Base-by-base conservation (phyloP, 1,284 basidiomycete species). In the Sanghuangporus weigelae region DNA sequence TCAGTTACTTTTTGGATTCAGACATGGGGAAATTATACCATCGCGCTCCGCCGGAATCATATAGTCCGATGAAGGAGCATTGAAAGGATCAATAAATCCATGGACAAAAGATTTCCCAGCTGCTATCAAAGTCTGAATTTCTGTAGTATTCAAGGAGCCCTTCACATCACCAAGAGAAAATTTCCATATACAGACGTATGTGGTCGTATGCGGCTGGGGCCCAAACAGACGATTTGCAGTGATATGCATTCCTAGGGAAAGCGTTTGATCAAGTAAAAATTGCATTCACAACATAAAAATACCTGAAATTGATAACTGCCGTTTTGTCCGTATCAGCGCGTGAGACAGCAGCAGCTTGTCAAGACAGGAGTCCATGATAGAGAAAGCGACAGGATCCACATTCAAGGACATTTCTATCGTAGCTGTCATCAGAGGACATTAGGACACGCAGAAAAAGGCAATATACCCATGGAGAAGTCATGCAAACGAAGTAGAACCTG, bases 171-270 rank as follows among this genome's bases (percentile, higher is more conserved):
- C 90, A 26, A 93, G 51, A 21, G 77, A 76, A 51, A 95, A 82
- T 69, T 95, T 92, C 95, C 95, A 97, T 5, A 96, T 83, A 71
- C 94, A 96, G 7, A 95, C 78, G 71, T 97, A 97, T 0, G 93
- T 89, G 0, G 89, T 77, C 0, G 89, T 91, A n/a, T 83, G 81
- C 2, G 95, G 95, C 63, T 87, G 85, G 10, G 92, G 91, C 3
- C 95, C 95, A 70, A 96, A 95, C 12, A 97, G 76, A 40, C 95
- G 85, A 71, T 96, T 86, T 1, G 92, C 89, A 26, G 85, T 84
- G 62, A 97, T 84, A 64, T 91, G 85, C 65, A 96, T 74, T 8
- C 91, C 91, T 93, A 65, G 21, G 21, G 57, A 75, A 66, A 71
- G 71, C 57, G 63, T 63, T 63, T 48, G 6, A 35, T 54, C 11